Base-by-base conservation (phyloP, 2,329 filamentous ascomycete genomes). In the Fusarium cyanostomum region DNA sequence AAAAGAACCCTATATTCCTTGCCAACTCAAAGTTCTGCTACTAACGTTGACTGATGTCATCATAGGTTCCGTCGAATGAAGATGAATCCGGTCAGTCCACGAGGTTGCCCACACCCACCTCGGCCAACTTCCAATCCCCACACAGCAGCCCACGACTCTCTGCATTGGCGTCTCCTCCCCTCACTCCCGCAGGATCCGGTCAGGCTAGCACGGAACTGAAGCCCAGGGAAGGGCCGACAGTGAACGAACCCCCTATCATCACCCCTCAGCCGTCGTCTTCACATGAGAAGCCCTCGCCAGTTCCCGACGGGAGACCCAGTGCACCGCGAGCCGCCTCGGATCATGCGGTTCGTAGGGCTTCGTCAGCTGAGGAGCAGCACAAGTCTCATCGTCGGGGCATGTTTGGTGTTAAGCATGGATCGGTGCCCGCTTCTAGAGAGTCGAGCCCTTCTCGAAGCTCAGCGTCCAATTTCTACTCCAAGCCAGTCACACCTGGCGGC, bases 151-250 rank as follows among this genome's bases (percentile, higher is more conserved):
- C 91, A 59, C 84, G 85, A 59, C 80, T 85, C 39, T 87, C 89
- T 57, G 86, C 90, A 55, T 86, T 96, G 79, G 91, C 94, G 68
- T 96, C 94, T 10, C 94, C 94, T 66, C 93, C 93, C 37, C 84
- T 98, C 49, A 97, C 94, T 11, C 94, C 94, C 15, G 89, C 92
- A 52, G 93, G 89, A 48, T 94, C 92, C 38, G 79, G 79, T 16
- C 77, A 77, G 74, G 73, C 68, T 39, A 73, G 65, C 33, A 63
- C 68, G 4, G 66, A 71, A 15, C 72, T 73, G 41, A 76, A 71
- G 59, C 51, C 70, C 70, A 71, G 66, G 68, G 75, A 71, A 59
- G 78, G 74, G 26, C 71, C 74, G 37, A 75, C 81, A 35, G 77
- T 81, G 59, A 63, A 67, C 56, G 77, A 78, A 30, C 71, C 74